phyloP scores from a whole-genome alignment of 768 basidiomycete genomes.

The Cubamyces lactineus region DNA sequence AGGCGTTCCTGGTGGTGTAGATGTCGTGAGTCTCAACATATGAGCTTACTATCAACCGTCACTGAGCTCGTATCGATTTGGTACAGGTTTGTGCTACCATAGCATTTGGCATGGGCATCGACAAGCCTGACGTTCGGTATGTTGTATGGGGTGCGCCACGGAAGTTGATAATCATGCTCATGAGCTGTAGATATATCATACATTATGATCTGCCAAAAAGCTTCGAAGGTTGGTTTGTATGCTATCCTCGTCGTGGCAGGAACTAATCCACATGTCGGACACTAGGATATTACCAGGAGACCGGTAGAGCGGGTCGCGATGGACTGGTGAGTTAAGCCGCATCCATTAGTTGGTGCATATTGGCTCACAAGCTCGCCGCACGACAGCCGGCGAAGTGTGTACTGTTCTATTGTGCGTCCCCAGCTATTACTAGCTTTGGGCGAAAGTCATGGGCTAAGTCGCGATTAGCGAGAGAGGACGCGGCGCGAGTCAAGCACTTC shows the following conservation, averaged over 20 bases:
- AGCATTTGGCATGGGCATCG: conserved; percentile 87
- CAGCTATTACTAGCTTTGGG: not conserved
- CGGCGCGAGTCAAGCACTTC: conserved; percentile 53
- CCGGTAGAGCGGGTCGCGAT: conserved; percentile 84
- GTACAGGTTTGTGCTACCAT: conserved; percentile 74
- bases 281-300: conserved; percentile 86
- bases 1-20: conserved; percentile 53
- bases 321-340: conserved; percentile 55
- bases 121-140: conserved; percentile 77
- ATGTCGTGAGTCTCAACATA: conserved; percentile 56
- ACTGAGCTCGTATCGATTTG: not conserved
- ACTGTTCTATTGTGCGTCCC: conserved; percentile 75
- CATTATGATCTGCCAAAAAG: conserved; percentile 85
- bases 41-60: not conserved
- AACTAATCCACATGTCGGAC: not conserved
- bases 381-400: conserved; percentile 77
- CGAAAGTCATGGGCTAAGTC: too few relatives aligned
- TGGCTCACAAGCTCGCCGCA: not conserved
- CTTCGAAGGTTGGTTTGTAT: conserved; percentile 61
- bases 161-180: not conserved
- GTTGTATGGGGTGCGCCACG: conserved; percentile 1
- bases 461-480: conserved; percentile 73
- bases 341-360: not conserved
- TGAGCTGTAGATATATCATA: conserved; percentile 60
- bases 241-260: conserved; percentile 2